These are phyloP conservation scores for Oidiodendron maius DNA, from an alignment of 495 filamentous ascomycete genomes.

Conservation along the genomic window DNA sequence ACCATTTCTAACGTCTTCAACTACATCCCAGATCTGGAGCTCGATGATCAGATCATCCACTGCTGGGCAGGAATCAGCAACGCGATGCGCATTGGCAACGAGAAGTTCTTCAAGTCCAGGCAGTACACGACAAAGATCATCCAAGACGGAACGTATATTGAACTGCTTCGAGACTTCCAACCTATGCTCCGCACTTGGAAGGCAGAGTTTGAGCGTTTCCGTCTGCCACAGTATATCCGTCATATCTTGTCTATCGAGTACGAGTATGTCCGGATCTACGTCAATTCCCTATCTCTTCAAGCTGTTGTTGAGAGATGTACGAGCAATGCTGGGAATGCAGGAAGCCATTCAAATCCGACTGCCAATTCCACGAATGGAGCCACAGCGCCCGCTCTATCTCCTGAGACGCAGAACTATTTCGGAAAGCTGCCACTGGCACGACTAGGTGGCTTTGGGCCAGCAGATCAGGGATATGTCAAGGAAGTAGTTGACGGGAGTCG, in stretches of 20 bases:
- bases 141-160: conserved; percentile 73
- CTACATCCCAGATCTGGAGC: conserved; percentile 51
- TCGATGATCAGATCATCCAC: conserved; percentile 75
- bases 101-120: conserved; percentile 74
- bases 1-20: conserved; percentile 47
- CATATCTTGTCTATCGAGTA: conserved; percentile 87
- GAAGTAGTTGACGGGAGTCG: conserved; percentile 86
- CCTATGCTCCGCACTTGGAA: conserved; percentile 71
- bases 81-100: conserved; percentile 82
- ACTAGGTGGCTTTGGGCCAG: conserved; percentile 47
- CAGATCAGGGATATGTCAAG: conserved; percentile 72
- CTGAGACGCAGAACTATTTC: conserved; percentile 52
- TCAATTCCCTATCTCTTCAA: conserved; percentile 89
- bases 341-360: conserved; percentile 30
- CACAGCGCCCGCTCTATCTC: conserved; percentile 31
- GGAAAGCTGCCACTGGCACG: conserved; percentile 49
- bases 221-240: conserved; percentile 67
- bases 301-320: conserved; percentile 93
- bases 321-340: conserved; percentile 59
- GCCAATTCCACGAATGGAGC: conserved; percentile 28
- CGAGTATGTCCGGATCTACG: conserved; percentile 82
- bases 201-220: conserved; percentile 63
- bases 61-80: conserved; percentile 89
- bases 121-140: conserved; percentile 83
- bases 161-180: conserved; percentile 72